These are phyloP conservation scores for Chlamydomonas sphaeroides DNA, from an alignment of 139 green algal species.

Conservation along the genomic window DNA sequence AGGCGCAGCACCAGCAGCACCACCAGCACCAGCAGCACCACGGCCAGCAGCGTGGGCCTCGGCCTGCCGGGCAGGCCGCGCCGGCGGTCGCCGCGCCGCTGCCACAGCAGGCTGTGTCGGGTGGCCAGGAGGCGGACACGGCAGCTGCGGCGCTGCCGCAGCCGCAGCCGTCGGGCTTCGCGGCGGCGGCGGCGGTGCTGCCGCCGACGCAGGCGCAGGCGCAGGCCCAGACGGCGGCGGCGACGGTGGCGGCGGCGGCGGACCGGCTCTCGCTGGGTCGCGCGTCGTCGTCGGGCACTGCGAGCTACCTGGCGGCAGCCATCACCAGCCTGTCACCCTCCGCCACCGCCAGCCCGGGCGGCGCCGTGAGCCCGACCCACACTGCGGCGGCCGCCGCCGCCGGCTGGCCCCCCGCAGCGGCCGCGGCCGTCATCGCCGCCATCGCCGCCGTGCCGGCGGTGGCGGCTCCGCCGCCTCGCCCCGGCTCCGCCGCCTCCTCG, in stretches of 20 bases:
- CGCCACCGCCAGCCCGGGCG: neutral
- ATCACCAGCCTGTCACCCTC: neutral
- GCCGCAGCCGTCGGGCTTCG: too few species aligned
- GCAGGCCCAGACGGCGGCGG: neutral
- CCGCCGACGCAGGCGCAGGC: neutral
- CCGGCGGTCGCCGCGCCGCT: too few species aligned
- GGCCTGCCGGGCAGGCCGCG: too few species aligned
- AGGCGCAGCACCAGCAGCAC: too few species aligned
- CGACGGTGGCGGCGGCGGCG: neutral
- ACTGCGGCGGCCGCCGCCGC: neutral
- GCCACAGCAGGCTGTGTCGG: too few species aligned
- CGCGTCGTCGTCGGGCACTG: neutral
- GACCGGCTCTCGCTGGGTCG: neutral
- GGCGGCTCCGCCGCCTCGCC: too few species aligned
- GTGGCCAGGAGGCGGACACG: too few species aligned
- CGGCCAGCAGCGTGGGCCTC: too few species aligned
- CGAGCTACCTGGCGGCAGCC: constrained; percentile 21
- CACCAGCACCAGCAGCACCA: too few species aligned
- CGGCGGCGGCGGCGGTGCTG: neutral
- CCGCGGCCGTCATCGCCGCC: too few species aligned
- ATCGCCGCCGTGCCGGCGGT: too few species aligned
- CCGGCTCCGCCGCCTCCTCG: neutral
- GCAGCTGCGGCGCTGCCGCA: too few species aligned
- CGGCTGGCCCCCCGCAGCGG: neutral
- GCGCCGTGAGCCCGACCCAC: neutral